Percentiles rank a stretch among this genome's conserved stretches.
phyloP scores from a whole-genome alignment of 441 rosid species.

The Heliophila coronopifolia region DNA sequence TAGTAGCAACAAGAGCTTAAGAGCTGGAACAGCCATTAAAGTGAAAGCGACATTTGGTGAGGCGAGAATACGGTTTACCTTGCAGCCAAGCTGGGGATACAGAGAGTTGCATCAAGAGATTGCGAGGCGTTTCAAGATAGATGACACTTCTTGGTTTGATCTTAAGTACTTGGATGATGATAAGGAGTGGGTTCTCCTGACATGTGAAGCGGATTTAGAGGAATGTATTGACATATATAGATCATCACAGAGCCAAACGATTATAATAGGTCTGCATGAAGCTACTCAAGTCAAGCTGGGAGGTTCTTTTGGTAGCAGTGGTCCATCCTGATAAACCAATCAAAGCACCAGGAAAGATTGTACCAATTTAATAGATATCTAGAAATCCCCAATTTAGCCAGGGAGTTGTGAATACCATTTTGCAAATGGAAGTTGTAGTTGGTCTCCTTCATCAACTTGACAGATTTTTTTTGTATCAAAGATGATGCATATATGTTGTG shows the following conservation, averaged over 20 bases:
- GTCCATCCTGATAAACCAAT: conserved; percentile 21
- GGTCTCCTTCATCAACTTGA: too few relatives aligned
- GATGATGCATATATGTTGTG: too few relatives aligned
- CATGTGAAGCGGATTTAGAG: conserved; percentile 88
- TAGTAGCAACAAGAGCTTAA: conserved; percentile 13
- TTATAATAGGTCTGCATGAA: conserved; percentile 53
- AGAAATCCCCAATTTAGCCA: too few relatives aligned
- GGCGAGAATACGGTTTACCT: conserved; percentile 55
- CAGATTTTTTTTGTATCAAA: too few relatives aligned
- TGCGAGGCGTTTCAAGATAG: conserved; percentile 52
- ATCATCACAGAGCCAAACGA: conserved; percentile 42
- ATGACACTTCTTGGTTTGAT: conserved; percentile 37
- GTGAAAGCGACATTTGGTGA: conserved; percentile 62
- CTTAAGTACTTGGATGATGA: conserved; percentile 92
- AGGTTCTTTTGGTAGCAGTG: conserved; percentile 34
- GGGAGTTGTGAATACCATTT: too few relatives aligned
- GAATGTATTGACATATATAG: conserved; percentile 76
- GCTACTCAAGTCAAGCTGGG: conserved; percentile 34
- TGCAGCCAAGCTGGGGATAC: conserved; percentile 48
- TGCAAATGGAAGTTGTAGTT: too few relatives aligned
- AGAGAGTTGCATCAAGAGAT: conserved; percentile 60
- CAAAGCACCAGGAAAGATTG: neutral
- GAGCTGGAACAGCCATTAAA: conserved; percentile 28
- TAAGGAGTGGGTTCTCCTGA: conserved; percentile 81
- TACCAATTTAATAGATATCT: too few relatives aligned